Base-by-base conservation (phyloP, 805 yeast genomes). In the Candida ortonii region DNA sequence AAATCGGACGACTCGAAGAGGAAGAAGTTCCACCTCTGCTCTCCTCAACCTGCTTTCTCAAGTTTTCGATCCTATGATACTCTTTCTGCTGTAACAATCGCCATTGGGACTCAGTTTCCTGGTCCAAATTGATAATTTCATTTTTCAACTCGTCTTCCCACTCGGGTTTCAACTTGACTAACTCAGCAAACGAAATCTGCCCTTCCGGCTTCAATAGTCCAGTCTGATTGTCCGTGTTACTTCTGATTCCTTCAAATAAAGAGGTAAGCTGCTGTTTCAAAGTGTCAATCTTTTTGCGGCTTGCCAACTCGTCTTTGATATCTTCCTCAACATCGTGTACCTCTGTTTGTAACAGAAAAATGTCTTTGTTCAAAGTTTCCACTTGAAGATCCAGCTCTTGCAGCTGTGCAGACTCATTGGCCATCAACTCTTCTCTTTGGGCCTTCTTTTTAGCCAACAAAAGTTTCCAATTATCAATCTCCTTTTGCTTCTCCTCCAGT, bases 71-170 rank as follows among this genome's bases (percentile, higher is more conserved):
- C 22, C 56, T 50, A 9, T 47, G 43, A 19, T 53, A 61, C 36
- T 65, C 70, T 22, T 54, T 52, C 38, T 62, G 65, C 34, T 62
- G 69, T 21, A 55, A 48, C 2, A 64, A 61, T 43, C 65, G 56
- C 70, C 68, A 66, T 34, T 55, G 58, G 3, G 65, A 56, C 34
- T 65, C 70, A 6, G 59, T 39, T 24, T 47, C 52, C 14, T 60
- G 50, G 41, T 67, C 72, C 6, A 46, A 39, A 11, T 44, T 46
- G 1, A 49, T 27, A 7, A 63, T 37, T 22, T 65, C 64, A 5
- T 40, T 30, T 14, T 40, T 46, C 15, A 67, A 20, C 13, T 55
- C 54, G 16, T 38, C 43, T 33, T 53, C 50, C 64, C 64, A 61
- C 20, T 50, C 54, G 7, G 64, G 63, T 22, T 46, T 48, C 12